These are phyloP conservation scores for Dactylellina sp. DNA, from an alignment of 2,329 filamentous ascomycete species.

Conservation along the genomic window DNA sequence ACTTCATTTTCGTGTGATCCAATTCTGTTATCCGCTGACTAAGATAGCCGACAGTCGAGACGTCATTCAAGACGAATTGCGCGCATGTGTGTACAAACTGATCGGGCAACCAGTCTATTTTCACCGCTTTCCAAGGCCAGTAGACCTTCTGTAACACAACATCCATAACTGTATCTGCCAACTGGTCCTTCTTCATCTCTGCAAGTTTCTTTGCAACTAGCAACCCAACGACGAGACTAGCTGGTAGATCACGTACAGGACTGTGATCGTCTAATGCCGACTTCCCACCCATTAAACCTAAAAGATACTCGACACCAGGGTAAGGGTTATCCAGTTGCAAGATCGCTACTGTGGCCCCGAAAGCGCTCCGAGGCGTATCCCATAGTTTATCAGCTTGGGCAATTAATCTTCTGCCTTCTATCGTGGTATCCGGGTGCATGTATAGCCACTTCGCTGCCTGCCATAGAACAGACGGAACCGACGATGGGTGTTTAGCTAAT, in stretches of 20 bases:
- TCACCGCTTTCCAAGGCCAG: neutral
- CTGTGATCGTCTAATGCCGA: neutral
- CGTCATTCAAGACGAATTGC: neutral
- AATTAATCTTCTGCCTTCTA: conserved; percentile 10
- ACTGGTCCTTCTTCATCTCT: neutral
- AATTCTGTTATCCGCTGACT: no score
- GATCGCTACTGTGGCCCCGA: conserved; percentile 13
- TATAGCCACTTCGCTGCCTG: neutral
- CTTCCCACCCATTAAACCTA: neutral
- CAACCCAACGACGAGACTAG: conserved; percentile 3
- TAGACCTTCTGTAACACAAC: neutral
- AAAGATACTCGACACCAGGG: conserved; percentile 1
- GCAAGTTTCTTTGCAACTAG: neutral
- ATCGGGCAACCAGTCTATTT: neutral
- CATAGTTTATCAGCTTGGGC: conserved; percentile 15
- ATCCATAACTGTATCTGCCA: conserved; percentile 5
- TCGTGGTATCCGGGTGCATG: neutral
- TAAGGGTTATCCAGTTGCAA: neutral
- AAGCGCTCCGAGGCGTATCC: neutral
- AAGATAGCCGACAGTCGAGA: neutral
- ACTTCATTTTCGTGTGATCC: no score
- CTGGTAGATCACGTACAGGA: neutral
- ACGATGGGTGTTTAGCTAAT: neutral
- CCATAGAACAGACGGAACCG: neutral
- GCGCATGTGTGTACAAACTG: neutral